Percentiles rank a stretch among this genome's conserved stretches.
These are phyloP conservation scores for Leccinum colubrinum DNA, from an alignment of 1,284 basidiomycete species.

Conservation along the genomic window DNA sequence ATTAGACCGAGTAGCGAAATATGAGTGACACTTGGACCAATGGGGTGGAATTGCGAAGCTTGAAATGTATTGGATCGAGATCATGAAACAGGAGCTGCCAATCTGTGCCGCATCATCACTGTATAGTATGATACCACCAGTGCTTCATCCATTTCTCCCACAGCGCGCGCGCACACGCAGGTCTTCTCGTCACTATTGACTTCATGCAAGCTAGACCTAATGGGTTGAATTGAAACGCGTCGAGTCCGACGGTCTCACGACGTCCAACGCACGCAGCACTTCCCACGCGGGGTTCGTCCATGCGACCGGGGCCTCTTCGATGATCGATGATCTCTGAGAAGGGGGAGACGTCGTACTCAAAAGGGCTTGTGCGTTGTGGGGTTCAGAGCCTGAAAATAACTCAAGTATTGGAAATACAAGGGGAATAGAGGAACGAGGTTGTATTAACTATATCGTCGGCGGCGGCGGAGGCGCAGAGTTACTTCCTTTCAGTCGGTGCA, in stretches of 20 bases:
- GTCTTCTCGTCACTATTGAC: not conserved
- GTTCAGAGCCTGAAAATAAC: too few species aligned
- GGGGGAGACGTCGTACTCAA: too few species aligned
- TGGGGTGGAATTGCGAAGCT: too few species aligned
- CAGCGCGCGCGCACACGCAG: not conserved
- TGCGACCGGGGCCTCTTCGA: too few species aligned
- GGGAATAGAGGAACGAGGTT: not conserved
- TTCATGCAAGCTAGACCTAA: not conserved
- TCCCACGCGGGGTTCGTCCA: not conserved
- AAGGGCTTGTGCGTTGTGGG: too few species aligned
- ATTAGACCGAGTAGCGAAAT: too few species aligned
- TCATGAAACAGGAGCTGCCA: too few species aligned
- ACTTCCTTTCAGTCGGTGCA: not conserved
- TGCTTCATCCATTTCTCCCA: not conserved
- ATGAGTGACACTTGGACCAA: too few species aligned
- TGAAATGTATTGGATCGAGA: too few species aligned
- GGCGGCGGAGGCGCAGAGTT: not conserved
- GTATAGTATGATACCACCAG: too few species aligned
- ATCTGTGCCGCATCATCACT: not conserved
- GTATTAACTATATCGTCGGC: not conserved
- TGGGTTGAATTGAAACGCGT: conserved; percentile 11
- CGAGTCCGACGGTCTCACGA: not conserved
- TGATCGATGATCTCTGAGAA: too few species aligned
- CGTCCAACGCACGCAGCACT: not conserved
- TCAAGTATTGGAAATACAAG: too few species aligned